phyloP scores from a whole-genome alignment of 345 rosid genomes.

The Heritiera littoralis region DNA sequence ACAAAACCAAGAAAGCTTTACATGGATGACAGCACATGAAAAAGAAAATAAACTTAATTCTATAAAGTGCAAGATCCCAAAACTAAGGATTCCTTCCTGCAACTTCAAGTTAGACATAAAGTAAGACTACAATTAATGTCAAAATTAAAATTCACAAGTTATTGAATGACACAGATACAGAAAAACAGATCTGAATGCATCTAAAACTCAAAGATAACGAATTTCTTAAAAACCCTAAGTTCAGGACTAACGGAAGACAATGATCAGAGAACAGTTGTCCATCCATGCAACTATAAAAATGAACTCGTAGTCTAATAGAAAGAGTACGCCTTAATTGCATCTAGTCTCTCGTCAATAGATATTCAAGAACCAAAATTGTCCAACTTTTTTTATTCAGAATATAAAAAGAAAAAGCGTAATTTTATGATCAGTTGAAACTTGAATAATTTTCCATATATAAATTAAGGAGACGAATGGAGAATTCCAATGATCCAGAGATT shows the following conservation, averaged over 20 bases:
- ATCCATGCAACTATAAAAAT: slow-evolving; percentile 8
- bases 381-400: not conserved
- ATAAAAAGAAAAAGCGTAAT: not conserved
- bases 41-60: not conserved
- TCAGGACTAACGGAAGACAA: not conserved
- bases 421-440: not conserved
- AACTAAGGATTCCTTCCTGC: not conserved
- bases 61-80: not conserved
- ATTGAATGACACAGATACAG: not conserved
- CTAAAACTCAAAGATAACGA: not conserved
- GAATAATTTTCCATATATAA: not conserved
- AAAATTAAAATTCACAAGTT: not conserved
- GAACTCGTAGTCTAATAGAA: not conserved
- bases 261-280: not conserved
- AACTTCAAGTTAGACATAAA: not conserved
- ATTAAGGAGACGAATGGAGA: not conserved
- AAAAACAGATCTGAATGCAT: not conserved
- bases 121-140: not conserved
- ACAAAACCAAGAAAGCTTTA: not conserved
- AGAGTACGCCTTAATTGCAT: not conserved
- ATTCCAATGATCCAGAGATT: not conserved
- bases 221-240: not conserved
- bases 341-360: not conserved
- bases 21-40: not conserved
- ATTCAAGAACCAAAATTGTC: not conserved